Conservation (phyloP, 2,329 filamentous ascomycete species). For the Graphiopsis chlorocephala region DNA sequence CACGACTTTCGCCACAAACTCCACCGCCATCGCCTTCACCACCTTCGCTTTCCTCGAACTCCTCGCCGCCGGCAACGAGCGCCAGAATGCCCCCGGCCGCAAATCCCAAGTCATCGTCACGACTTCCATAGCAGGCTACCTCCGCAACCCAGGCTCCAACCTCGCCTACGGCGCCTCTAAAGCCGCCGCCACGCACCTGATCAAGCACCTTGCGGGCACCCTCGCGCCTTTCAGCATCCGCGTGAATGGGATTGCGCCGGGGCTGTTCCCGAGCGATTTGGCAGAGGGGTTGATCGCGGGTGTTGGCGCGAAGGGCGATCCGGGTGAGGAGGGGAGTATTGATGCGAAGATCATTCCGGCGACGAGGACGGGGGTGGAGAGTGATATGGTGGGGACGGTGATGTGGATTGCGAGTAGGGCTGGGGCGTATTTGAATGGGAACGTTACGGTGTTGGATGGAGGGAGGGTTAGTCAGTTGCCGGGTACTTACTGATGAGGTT, state of each 20-base stretch:
- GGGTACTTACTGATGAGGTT: conserved; percentile 17
- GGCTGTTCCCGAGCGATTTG: conserved; percentile 64
- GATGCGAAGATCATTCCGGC: conserved; percentile 53
- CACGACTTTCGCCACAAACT: conserved; percentile 31
- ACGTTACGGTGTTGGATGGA: conserved; percentile 61
- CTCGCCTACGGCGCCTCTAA: conserved; percentile 48
- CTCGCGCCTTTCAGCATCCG: conserved; percentile 44
- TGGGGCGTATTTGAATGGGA: conserved; percentile 65
- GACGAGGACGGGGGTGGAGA: conserved; percentile 55
- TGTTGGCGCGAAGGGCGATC: conserved; percentile 26
- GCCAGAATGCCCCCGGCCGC: conserved; percentile 27
- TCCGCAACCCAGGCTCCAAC: conserved; percentile 37
- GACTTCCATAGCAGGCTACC: conserved; percentile 46
- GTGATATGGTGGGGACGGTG: conserved; percentile 64
- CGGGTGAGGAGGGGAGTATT: conserved; percentile 41
- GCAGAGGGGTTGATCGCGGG: conserved; percentile 47
- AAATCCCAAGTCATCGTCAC: conserved; percentile 48
- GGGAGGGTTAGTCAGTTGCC: conserved; percentile 38
- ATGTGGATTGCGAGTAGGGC: conserved; percentile 64
- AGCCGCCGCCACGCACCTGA: conserved; percentile 47
- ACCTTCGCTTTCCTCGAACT: conserved; percentile 42
- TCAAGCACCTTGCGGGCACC: conserved; percentile 48
- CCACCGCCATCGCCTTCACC: conserved; percentile 38
- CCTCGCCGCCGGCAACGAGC: conserved; percentile 41
- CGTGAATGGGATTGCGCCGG: conserved; percentile 52